Conservation (phyloP, 2,329 filamentous ascomycete genomes). For the Fusarium buxicola region DNA sequence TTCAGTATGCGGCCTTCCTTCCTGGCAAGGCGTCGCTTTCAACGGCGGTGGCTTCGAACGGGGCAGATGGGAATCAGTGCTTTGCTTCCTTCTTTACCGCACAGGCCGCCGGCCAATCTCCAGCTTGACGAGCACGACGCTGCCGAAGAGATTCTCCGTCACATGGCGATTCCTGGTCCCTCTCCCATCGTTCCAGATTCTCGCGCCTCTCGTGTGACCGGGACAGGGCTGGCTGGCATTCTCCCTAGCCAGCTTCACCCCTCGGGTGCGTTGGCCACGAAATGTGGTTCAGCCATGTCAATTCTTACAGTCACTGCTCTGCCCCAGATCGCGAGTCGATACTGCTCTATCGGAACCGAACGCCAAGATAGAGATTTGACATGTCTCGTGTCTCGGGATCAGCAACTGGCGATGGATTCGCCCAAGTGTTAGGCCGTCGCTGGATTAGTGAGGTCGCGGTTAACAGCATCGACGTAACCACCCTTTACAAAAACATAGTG, state of each 20-base stretch:
- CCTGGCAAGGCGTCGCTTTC: neutral
- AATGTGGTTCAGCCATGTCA: slow-evolving; percentile 35
- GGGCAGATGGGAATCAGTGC: neutral
- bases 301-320: slow-evolving; percentile 15
- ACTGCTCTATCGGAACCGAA: no score
- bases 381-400: no score
- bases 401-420: neutral
- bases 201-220: slow-evolving; percentile 1
- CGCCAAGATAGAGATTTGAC: slow-evolving; percentile 2
- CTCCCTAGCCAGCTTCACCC: neutral
- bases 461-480: neutral
- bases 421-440: neutral
- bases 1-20: neutral
- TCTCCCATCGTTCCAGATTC: slow-evolving; percentile 5
- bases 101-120: slow-evolving; percentile 4
- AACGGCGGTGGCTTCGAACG: neutral
- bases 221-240: neutral
- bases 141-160: slow-evolving; percentile 1
- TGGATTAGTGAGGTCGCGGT: no score
- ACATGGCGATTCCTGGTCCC: no score
- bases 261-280: slow-evolving; percentile 19
- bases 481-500: neutral
- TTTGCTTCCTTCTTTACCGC: neutral
- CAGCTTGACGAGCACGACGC: neutral
- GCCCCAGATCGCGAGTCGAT: neutral